Evolutionary conservation across 768 basidiomycete genomes (phyloP), one percentile per base, ranked within the genome.

Genomic region (Cyclocybe aegerita): DNA sequence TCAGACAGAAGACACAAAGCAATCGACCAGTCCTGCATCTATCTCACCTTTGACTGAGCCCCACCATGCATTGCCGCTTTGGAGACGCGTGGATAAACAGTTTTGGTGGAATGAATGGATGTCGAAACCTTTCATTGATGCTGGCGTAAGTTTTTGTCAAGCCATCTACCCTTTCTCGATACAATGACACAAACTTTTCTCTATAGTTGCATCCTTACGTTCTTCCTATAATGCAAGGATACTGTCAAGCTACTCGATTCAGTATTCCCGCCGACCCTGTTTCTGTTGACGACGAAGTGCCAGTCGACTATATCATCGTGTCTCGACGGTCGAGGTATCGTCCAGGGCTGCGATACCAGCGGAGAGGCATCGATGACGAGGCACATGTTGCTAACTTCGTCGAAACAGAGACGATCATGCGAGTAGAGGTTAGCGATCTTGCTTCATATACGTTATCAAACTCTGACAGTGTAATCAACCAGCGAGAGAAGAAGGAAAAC

Each of bases 91-190:
- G 0, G 92, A 98, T 59, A 78, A 80, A 41, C 86, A 89, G 38
- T 98, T 92, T 65, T 98, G 94, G 90, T 98, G 94, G 93, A 99
- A 98, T 61, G 90, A 93, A 60, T 85, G 83, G 78, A 77, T 98
- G 50, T 77, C 82, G 23, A 87, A 87, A 56, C 86, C 90, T 2
- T 88, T 99, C 56, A 73, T 93, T 35, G 92, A 98, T 53, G 86
- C 86, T 39, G 93, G 94, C 15, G 93, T 93, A 69, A 50, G 81
- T 69, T 11, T 32, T 12, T 7, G 17, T 35, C 34, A 43, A 12
- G 23, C 37, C 5, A 44, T 34, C 11, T 39, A 7, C n/a, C 46
- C 38, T 39, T 12, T 37, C 17, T 47, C 15, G 29, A 23, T 36
- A 39, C 50, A 48, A 36, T 17, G 10, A 48, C 16, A 34, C 39